phyloP scores from a whole-genome alignment of 1,284 basidiomycete genomes.

The Pascua guehoae region DNA sequence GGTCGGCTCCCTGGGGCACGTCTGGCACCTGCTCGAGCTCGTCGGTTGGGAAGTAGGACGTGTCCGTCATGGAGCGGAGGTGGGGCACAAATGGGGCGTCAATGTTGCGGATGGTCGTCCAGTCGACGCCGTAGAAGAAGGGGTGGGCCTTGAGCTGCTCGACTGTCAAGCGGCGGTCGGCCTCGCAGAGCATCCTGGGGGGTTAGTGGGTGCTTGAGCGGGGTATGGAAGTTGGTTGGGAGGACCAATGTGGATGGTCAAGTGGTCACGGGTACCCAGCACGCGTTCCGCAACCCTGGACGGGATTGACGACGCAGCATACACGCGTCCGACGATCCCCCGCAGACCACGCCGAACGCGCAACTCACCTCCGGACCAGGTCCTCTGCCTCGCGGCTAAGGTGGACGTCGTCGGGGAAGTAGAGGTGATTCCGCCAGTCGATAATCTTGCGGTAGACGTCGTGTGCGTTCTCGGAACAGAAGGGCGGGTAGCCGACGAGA shows the following conservation, averaged over 20 bases:
- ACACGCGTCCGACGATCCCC: no score
- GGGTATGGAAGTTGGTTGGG: no score
- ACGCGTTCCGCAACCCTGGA: no score
- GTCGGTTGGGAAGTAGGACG: conserved; percentile 92
- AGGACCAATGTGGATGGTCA: no score
- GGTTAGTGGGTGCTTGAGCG: not conserved
- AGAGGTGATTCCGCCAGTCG: conserved; percentile 85
- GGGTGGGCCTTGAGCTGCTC: conserved; percentile 90
- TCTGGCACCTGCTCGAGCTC: conserved; percentile 80
- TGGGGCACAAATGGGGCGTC: conserved; percentile 95
- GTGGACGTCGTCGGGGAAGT: conserved; percentile 94
- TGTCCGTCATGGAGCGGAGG: conserved; percentile 82
- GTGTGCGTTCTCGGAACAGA: conserved; percentile 95
- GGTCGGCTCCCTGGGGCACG: conserved; percentile 56
- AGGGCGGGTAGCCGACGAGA: conserved; percentile 90
- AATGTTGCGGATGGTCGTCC: conserved; percentile 83
- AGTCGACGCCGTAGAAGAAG: conserved; percentile 97
- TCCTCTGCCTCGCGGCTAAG: conserved; percentile 90
- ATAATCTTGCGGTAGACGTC: conserved; percentile 99
- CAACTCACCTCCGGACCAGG: conserved; percentile 63
- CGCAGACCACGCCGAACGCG: no score
- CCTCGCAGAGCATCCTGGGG: conserved; percentile 69
- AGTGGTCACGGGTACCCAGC: no score
- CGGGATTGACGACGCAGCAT: no score
- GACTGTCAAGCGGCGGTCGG: conserved; percentile 71